Base-by-base conservation (phyloP, 768 basidiomycete species). In the Clathrus columnatus region DNA sequence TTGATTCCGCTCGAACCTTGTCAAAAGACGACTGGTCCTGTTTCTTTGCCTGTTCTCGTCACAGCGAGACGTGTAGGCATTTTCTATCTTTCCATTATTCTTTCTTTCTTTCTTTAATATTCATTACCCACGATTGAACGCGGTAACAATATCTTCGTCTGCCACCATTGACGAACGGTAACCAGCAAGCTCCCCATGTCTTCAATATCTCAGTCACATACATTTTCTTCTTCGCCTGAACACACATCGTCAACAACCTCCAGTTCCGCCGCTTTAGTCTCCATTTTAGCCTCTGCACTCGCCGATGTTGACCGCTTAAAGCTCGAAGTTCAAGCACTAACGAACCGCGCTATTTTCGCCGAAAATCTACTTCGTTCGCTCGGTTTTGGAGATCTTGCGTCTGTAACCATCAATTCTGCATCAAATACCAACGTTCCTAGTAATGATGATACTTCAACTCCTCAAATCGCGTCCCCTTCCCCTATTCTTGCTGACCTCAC, bases 201-300 rank as follows among this genome's bases (percentile, higher is more conserved):
- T n/a, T n/a, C n/a, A n/a, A n/a, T n/a, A n/a, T n/a, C 51, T 21
- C 51, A 7, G 20, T 11, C 21, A 20, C 18, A 11, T 20, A 16
- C 26, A 14, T 47, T 20, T n/a, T n/a, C n/a, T 4, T 47, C 46
- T 2, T 47, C 46, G 4, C 46, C 46, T 14, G 50, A 26, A 21
- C 51, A 20, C 21, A 47, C 42, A 17, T 21, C 30, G 2, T 29
- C 51, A 30, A 41, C 51, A 41, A 21, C 28, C n/a, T 21, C 21
- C 51, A 18, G 30, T 23, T 28, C 51, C 51, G 36, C 51, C 2
- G 7, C 28, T 48, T 23, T 52, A 21, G 51, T 32, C 7, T 41
- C 51, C 4, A 28, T 52, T 21, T 32, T 52, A 7, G 16, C 51
- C 51, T 4, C 51, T 41, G 51, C 51, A 10, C 51, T 52, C 51